Evolutionary conservation across 2,329 filamentous ascomycete species (phyloP), one percentile per base, ranked within the genome.

Genomic region (Epicoccum sorghinum): DNA sequence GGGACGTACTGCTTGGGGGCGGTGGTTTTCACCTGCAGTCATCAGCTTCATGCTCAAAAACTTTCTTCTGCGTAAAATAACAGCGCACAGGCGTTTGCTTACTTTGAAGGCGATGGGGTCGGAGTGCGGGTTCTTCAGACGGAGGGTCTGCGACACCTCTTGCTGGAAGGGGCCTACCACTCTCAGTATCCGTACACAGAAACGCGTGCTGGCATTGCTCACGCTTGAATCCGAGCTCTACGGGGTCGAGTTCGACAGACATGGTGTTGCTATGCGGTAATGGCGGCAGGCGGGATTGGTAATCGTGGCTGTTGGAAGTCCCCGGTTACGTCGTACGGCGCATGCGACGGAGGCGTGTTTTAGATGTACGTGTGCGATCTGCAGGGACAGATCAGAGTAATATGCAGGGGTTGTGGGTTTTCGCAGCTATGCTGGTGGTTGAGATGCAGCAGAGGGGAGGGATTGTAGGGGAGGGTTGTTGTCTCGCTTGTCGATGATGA

Each of bases 151-250:
- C 65, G 83, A 84, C 59, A 88, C 84, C 75, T 88, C 85, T 55
- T 82, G 81, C 65, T 82, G 84, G 75, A 87, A 88, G 48, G 84
- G 85, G 49, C 85, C 85, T 87, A 59, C 37, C 46, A 39, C 60
- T 48, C 45, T 67, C 43, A 65, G 70, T 57, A 60, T 56, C 14
- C 30, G 35, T 51, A 40, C 29, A 12, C 27, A 13, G 13, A 9
- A 4, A 40, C 7, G 36, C 23, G 7, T 40, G 37, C 30, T 18
- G n/a, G 8, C 32, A 40, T 32, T 55, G 62, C 89, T 72, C 83
- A 98, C 95, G 90, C 79, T 88, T 89, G 81, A 99, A 99, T 80
- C 87, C 90, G 74, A 99, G 87, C 84, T 98, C 95, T 66, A 85
- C 78, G 57, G 93, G 95, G 70, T 95, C 88, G 74, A 99, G 90